A percentile compares a stretch with the other conserved stretches of the same genome.
phyloP scores from a whole-genome alignment of 352 stramenopile species.

The Phytopythium litorale region DNA sequence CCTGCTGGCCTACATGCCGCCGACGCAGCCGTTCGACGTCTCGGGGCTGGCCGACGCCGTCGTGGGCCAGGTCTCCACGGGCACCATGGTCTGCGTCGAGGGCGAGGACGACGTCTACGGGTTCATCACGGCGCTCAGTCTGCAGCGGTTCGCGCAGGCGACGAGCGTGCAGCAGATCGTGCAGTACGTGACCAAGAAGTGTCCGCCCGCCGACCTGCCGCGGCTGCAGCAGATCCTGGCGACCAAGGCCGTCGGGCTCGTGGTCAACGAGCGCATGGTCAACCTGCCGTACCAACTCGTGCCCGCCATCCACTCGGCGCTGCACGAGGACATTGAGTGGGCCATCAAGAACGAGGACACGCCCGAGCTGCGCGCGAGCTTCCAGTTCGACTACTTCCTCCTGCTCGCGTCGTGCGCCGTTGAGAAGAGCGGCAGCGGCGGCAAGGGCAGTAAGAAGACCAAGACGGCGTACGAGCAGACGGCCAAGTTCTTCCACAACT shows the following conservation, averaged over 20 bases:
- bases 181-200: slow-evolving; percentile 77
- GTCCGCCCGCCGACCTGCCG: slow-evolving; percentile 34
- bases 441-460: slow-evolving; percentile 68
- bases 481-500: slow-evolving; percentile 80
- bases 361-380: slow-evolving; percentile 54
- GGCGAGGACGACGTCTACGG: slow-evolving; percentile 80
- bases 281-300: slow-evolving; percentile 87
- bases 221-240: slow-evolving; percentile 61
- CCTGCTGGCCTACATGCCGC: slow-evolving; percentile 63
- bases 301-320: slow-evolving; percentile 66
- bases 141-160: slow-evolving; percentile 46
- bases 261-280: slow-evolving; percentile 84
- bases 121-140: slow-evolving; percentile 80
- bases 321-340: slow-evolving; percentile 87
- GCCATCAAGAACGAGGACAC: slow-evolving; percentile 69
- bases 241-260: slow-evolving; percentile 55
- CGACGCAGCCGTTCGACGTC: slow-evolving; percentile 74
- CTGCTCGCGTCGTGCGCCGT: slow-evolving; percentile 64
- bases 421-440: slow-evolving; percentile 35
- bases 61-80: slow-evolving; percentile 63
- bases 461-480: slow-evolving; percentile 68
- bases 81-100: slow-evolving; percentile 81
- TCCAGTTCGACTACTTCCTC: slow-evolving; percentile 83
- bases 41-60: slow-evolving; percentile 77
- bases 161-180: slow-evolving; percentile 70